phyloP scores from a whole-genome alignment of 176 grass and related monocot species.

The Pontederia paniculata region DNA sequence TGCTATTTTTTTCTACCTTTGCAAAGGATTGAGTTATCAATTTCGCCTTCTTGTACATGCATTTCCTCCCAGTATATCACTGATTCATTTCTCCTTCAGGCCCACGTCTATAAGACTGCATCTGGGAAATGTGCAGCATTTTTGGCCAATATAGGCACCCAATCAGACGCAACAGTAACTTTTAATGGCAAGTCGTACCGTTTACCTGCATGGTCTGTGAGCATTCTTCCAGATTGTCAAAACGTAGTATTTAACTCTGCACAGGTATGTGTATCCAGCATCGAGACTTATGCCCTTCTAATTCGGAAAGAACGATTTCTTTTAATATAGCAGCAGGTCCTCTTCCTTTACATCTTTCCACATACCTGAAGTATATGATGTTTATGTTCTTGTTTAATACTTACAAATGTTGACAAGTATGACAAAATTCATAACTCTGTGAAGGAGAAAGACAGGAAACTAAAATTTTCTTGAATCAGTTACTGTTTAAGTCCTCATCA shows the following conservation, averaged over 20 bases:
- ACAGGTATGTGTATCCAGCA: constrained; percentile 35
- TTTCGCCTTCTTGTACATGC: constrained; percentile 1
- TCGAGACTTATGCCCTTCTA: background rate
- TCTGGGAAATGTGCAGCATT: constrained; percentile 72
- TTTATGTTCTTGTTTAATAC: too few relatives aligned
- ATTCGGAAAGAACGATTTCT: too few relatives aligned
- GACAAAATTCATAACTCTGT: too few relatives aligned
- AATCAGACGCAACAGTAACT: constrained; percentile 64
- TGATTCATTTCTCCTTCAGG: constrained; percentile 37
- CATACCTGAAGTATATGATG: too few relatives aligned
- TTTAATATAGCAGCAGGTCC: background rate
- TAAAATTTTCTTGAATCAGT: too few relatives aligned
- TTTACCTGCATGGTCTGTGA: constrained; percentile 90
- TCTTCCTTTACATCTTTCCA: constrained; percentile 39
- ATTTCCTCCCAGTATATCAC: background rate
- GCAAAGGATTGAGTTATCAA: background rate
- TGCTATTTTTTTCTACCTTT: background rate
- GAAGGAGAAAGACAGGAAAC: too few relatives aligned
- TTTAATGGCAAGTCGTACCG: constrained; percentile 73
- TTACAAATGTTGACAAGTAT: too few relatives aligned
- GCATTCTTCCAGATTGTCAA: constrained; percentile 96
- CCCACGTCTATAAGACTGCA: constrained; percentile 46
- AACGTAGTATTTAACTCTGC: constrained; percentile 89
- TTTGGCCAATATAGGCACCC: constrained; percentile 69
- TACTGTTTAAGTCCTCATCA: too few relatives aligned